These are phyloP conservation scores for Xylaria intraflava DNA, from an alignment of 495 filamentous ascomycete species.

Conservation along the genomic window DNA sequence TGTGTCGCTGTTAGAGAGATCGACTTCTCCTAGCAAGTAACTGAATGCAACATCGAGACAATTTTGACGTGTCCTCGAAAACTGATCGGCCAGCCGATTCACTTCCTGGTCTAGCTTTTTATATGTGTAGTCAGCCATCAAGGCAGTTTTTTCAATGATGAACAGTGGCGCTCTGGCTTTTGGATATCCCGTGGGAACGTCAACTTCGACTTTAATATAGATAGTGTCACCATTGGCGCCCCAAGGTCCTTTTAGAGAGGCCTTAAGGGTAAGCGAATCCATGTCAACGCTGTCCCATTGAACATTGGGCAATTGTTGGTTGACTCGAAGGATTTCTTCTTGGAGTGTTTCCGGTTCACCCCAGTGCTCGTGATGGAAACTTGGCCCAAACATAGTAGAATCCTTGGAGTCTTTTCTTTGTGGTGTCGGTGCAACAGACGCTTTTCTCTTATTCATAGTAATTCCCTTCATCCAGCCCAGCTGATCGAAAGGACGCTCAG, in stretches of 20 bases:
- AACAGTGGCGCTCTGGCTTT: conserved; percentile 59
- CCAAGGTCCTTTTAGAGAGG: conserved; percentile 86
- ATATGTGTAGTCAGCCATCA: conserved; percentile 63
- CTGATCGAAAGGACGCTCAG: conserved; percentile 52
- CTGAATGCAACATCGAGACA: conserved; percentile 77
- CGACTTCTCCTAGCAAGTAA: conserved; percentile 79
- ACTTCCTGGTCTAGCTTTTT: conserved; percentile 60
- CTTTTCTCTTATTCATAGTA: conserved; percentile 62
- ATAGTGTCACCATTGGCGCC: conserved; percentile 60
- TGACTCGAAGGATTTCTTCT: conserved; percentile 81
- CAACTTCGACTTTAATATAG: conserved; percentile 71
- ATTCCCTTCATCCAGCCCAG: conserved; percentile 94
- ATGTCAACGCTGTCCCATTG: conserved; percentile 82
- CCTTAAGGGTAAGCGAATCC: conserved; percentile 59
- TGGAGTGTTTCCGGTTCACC: conserved; percentile 72
- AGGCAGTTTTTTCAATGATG: conserved; percentile 67
- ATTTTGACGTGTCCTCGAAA: conserved; percentile 61
- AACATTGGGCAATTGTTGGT: conserved; percentile 75
- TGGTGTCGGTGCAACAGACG: conserved; percentile 24
- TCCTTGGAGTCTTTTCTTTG: conserved; percentile 34
- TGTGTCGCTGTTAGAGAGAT: conserved; percentile 64
- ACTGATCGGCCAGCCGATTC: conserved; percentile 60
- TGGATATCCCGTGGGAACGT: conserved; percentile 76
- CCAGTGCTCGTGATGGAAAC: conserved; percentile 51
- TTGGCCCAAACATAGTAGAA: conserved; percentile 37